Percentiles rank a stretch among this genome's conserved stretches.
These are phyloP conservation scores for Fereydounia khargensis DNA, from an alignment of 1,284 basidiomycete species.

Conservation along the genomic window DNA sequence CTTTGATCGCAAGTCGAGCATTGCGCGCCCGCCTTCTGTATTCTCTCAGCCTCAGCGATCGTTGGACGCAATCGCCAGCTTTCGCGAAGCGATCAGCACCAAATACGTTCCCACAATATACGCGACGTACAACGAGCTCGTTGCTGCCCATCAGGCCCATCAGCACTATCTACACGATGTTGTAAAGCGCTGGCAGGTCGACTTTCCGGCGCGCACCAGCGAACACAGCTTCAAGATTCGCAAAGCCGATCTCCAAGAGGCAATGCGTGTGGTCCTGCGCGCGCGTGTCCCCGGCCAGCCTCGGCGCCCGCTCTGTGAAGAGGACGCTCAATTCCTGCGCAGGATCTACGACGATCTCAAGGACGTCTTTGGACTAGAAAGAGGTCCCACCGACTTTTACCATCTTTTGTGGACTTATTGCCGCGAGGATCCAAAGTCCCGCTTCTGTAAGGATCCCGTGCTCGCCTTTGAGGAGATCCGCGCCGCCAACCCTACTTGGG, in stretches of 20 bases:
- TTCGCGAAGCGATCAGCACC: slow-evolving; percentile 7
- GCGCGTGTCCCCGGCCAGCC: background rate
- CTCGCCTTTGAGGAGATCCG: slow-evolving; percentile 10
- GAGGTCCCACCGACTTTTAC: slow-evolving; percentile 16
- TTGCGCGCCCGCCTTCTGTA: background rate
- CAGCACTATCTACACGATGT: background rate
- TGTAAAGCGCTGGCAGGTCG: background rate
- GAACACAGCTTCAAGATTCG: slow-evolving; percentile 13
- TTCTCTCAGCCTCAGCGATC: slow-evolving; percentile 1
- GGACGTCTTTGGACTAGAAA: slow-evolving; percentile 11
- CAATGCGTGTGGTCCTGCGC: slow-evolving; percentile 6
- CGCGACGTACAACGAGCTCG: slow-evolving; percentile 6
- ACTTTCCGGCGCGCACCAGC: background rate
- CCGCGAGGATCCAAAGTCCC: background rate
- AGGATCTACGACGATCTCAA: slow-evolving; percentile 20
- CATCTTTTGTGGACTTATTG: slow-evolving; percentile 11
- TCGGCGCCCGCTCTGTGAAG: background rate
- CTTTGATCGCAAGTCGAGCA: background rate
- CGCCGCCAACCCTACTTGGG: slow-evolving; percentile 14
- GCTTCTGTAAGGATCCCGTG: slow-evolving; percentile 2
- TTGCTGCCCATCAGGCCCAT: slow-evolving; percentile 3
- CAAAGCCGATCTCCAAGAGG: slow-evolving; percentile 17
- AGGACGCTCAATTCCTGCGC: background rate
- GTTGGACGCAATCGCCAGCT: slow-evolving; percentile 1
- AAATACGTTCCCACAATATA: slow-evolving; percentile 1